A percentile compares a stretch with the other conserved stretches of the same genome.
These are phyloP conservation scores for Ophiostoma populinum DNA, from an alignment of 2,329 filamentous ascomycete species.

Conservation along the genomic window DNA sequence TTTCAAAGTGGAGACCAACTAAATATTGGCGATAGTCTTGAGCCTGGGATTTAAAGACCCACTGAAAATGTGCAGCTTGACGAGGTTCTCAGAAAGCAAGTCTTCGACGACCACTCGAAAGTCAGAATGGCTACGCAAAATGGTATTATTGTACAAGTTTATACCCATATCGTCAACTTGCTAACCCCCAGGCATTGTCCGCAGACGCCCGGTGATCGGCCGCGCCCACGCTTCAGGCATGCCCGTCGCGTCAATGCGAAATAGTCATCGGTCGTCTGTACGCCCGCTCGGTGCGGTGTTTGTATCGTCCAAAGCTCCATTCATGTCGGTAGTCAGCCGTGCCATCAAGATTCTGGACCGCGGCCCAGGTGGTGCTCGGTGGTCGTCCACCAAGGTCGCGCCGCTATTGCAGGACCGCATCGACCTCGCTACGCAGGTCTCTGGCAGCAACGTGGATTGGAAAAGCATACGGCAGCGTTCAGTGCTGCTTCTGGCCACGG, in stretches of 20 bases:
- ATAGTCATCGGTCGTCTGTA: not conserved
- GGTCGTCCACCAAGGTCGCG: conserved; percentile 27
- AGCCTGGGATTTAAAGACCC: no score
- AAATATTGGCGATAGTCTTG: no score
- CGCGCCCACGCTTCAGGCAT: conserved; percentile 2
- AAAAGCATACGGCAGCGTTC: conserved; percentile 17
- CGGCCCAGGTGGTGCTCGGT: conserved; percentile 26
- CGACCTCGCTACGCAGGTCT: no score
- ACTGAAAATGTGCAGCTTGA: no score
- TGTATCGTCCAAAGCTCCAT: conserved; percentile 45
- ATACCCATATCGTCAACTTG: not conserved
- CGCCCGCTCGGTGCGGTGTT: conserved; percentile 29
- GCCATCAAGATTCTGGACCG: conserved; percentile 44
- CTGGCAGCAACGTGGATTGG: no score
- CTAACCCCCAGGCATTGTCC: not conserved
- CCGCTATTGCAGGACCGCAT: conserved; percentile 31
- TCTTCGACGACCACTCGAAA: no score
- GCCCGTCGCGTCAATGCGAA: not conserved
- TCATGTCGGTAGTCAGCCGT: conserved; percentile 50
- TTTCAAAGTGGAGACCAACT: no score
- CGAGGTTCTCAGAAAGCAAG: no score
- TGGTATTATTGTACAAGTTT: no score
- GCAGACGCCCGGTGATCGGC: conserved; percentile 6
- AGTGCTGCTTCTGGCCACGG: conserved; percentile 35
- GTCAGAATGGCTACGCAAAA: no score